Evolutionary conservation across 2,329 filamentous ascomycete genomes (phyloP), one percentile per base, ranked within the genome.

Genomic region (Gaeumannomyces sp.): DNA sequence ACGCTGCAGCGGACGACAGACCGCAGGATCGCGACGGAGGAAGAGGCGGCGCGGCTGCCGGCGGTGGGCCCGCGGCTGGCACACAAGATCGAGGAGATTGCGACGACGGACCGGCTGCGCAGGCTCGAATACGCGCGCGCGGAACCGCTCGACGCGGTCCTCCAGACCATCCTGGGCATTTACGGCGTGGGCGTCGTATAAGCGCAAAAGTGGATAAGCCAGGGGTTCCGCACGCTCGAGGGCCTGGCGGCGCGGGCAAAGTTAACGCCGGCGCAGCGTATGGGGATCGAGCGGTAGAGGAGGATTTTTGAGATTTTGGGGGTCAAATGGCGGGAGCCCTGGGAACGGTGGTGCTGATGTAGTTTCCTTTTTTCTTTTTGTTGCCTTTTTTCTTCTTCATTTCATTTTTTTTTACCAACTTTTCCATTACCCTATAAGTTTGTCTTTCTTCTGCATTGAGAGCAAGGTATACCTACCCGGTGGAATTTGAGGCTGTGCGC

Each of bases 31-130:
- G 79, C 76, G 4, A 93, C 89, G 0, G 87, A 84, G 65, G 82
- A 87, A 61, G 83, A 96, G 73, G 93, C 93, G 0, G 77, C 83
- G 13, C 74, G 77, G 1, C 80, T 97, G 1, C 86, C 87, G 0
- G 84, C 82, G 65, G 87, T 97, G 53, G 93, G 93, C 11, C 71
- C 80, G 14, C 84, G 91, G 1, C 78, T 97, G 1, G 93, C 93
- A 0, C 81, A 84, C 31, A 97, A 97, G 74, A 95, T 98, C 68
- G 91, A 95, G 71, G 94, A 97, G 73, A 96, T 97, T 59, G 91
- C 87, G 2, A 81, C 82, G 56, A 97, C 92, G 0, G 84, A 92
- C 70, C 81, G 82, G 33, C 83, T 97, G 0, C 84, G 84, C 58
- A 84, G 89, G 53, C 81, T 97, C 0, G 89, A 96, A 38, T 86